A percentile compares a stretch with the other conserved stretches of the same genome.
phyloP scores from a whole-genome alignment of 768 basidiomycete genomes.

The button mushroom (Agaricus bisporus) region DNA sequence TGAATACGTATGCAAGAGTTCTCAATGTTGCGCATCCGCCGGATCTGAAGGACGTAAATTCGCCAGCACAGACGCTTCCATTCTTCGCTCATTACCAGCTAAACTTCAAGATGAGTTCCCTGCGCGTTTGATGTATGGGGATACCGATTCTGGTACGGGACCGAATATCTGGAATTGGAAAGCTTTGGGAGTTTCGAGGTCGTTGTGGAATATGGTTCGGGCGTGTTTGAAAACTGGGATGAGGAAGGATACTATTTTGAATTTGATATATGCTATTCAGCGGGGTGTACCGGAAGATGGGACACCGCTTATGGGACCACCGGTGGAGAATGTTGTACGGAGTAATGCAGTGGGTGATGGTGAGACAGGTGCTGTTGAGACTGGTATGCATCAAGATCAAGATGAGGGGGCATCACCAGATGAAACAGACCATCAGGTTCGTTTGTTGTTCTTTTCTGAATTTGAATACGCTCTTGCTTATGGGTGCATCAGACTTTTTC shows the following conservation, averaged over 20 bases:
- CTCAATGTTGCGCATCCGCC: slow-evolving; percentile 36
- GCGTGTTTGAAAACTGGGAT: slow-evolving; percentile 54
- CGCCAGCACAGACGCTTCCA: slow-evolving; percentile 66
- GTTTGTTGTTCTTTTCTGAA: background rate
- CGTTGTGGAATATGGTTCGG: slow-evolving; percentile 70
- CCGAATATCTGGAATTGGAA: slow-evolving; percentile 73
- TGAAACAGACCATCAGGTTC: slow-evolving; percentile 4
- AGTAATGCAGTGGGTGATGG: slow-evolving; percentile 16
- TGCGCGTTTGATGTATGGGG: slow-evolving; percentile 51
- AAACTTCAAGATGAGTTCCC: slow-evolving; percentile 73
- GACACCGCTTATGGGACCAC: background rate
- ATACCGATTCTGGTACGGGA: slow-evolving; percentile 52
- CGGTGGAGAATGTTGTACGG: background rate
- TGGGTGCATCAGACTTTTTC: slow-evolving; percentile 30
- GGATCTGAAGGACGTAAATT: slow-evolving; percentile 55
- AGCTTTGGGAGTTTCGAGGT: slow-evolving; percentile 62
- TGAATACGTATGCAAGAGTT: slow-evolving; percentile 62
- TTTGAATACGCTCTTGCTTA: background rate
- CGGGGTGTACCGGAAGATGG: slow-evolving; percentile 36
- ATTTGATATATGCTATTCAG: slow-evolving; percentile 54
- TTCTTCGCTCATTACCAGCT: slow-evolving; percentile 62
- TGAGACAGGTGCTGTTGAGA: slow-evolving; percentile 12
- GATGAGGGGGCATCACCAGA: background rate
- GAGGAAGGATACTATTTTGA: slow-evolving; percentile 54
- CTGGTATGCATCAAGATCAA: background rate